Conservation (phyloP, 2,329 filamentous ascomycete species). For the Aspergillus bombycis region DNA sequence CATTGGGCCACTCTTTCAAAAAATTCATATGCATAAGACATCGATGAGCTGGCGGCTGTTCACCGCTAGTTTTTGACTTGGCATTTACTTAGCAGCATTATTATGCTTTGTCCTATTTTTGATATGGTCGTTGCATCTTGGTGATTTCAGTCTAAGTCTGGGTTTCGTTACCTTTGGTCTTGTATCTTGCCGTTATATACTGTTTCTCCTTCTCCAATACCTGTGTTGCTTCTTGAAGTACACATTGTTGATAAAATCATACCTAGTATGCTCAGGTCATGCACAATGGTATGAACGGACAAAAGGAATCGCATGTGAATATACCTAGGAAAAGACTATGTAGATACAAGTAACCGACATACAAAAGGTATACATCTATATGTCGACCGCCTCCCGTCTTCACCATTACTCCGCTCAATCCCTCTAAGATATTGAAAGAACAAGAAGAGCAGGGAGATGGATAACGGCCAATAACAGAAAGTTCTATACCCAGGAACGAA, state of each 20-base stretch:
- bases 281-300: slow-evolving; percentile 11
- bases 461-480: slow-evolving; percentile 20
- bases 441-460: background rate
- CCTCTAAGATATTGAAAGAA: slow-evolving; percentile 5
- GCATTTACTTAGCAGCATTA: background rate
- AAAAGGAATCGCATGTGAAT: slow-evolving; percentile 35
- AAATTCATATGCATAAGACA: background rate
- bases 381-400: slow-evolving; percentile 19
- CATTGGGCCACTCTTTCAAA: background rate
- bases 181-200: background rate
- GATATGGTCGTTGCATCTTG: background rate
- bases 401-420: slow-evolving; percentile 3
- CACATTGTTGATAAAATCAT: background rate
- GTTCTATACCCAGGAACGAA: slow-evolving; percentile 24
- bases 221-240: background rate
- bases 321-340: slow-evolving; percentile 33
- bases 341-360: slow-evolving; percentile 20
- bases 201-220: background rate
- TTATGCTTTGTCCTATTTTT: background rate
- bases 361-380: slow-evolving; percentile 20
- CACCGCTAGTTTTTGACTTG: background rate
- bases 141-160: background rate
- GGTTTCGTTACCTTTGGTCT: background rate
- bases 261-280: background rate
- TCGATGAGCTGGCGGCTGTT: background rate